Conservation (phyloP, 495 filamentous ascomycete species). For the Penicilliopsis zonata region DNA sequence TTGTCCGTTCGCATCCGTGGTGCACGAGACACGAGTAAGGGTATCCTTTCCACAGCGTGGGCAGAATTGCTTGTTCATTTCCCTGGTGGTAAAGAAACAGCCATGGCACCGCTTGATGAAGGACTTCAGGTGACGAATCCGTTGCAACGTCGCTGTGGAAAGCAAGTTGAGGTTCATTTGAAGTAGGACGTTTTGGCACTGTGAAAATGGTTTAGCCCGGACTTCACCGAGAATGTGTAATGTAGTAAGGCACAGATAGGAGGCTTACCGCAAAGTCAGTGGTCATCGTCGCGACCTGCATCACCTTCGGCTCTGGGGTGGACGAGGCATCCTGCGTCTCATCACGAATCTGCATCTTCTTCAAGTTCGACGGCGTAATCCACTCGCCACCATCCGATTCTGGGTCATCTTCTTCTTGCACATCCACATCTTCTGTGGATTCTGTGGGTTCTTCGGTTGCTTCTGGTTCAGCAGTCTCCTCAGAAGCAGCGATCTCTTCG, state of each 20-base stretch:
- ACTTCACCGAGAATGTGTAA: not conserved
- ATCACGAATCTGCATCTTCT: constrained; percentile 65
- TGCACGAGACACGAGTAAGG: constrained; percentile 75
- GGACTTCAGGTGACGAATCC: constrained; percentile 68
- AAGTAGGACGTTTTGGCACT: constrained; percentile 79
- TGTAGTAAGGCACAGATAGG: constrained; percentile 2
- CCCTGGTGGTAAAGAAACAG: constrained; percentile 77
- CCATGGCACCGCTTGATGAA: constrained; percentile 90
- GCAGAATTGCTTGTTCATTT: constrained; percentile 89
- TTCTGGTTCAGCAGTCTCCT: constrained; percentile 5
- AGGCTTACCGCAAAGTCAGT: constrained; percentile 76
- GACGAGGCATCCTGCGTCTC: constrained; percentile 33
- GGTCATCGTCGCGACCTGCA: constrained; percentile 79
- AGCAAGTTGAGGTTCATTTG: constrained; percentile 92
- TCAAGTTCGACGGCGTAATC: constrained; percentile 92
- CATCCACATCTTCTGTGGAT: constrained; percentile 1
- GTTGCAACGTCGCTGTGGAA: constrained; percentile 54
- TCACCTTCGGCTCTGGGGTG: constrained; percentile 42
- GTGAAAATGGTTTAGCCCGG: constrained; percentile 3
- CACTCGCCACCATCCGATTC: constrained; percentile 63
- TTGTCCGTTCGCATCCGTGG: constrained; percentile 63
- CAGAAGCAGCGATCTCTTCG: not conserved
- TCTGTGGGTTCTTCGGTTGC: constrained; percentile 8
- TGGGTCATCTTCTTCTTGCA: constrained; percentile 10
- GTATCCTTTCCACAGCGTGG: constrained; percentile 80